These are phyloP conservation scores for Saturnispora sanitii DNA, from an alignment of 805 yeast species.

Conservation along the genomic window DNA sequence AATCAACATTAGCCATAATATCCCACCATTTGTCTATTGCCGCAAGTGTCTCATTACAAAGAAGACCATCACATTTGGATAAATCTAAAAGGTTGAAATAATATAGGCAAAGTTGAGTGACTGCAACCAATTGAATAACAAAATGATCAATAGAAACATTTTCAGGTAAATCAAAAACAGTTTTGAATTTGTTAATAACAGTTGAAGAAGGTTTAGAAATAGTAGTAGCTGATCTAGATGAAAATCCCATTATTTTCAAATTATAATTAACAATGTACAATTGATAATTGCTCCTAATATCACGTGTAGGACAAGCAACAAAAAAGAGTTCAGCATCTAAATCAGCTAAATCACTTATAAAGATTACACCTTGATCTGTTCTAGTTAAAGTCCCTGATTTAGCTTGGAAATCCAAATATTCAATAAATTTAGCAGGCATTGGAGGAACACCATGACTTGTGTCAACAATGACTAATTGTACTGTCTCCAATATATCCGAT, in stretches of 20 bases:
- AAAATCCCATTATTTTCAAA: conserved; percentile 67
- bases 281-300: conserved; percentile 35
- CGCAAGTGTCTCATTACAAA: conserved; percentile 66
- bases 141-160: conserved; percentile 54
- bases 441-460: background rate
- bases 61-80: conserved; percentile 68
- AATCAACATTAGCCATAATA: conserved; percentile 29
- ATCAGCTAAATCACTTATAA: conserved; percentile 74
- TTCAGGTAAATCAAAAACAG: conserved; percentile 52
- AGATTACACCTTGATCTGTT: conserved; percentile 50
- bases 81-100: conserved; percentile 70
- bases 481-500: conserved; percentile 38
- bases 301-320: conserved; percentile 58
- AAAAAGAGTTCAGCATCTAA: conserved; percentile 60
- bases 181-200: conserved; percentile 69
- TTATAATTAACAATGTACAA: conserved; percentile 66
- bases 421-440: conserved; percentile 47
- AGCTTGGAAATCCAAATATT: conserved; percentile 56
- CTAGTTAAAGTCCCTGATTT: conserved; percentile 59
- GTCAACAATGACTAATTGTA: background rate
- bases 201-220: conserved; percentile 68
- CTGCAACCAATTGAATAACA: conserved; percentile 59
- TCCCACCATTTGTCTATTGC: conserved; percentile 81
- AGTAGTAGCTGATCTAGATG: conserved; percentile 73
- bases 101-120: conserved; percentile 66